Evolutionary conservation across 305 asterid genomes (phyloP).

Genomic region (Plantago rigida): DNA sequence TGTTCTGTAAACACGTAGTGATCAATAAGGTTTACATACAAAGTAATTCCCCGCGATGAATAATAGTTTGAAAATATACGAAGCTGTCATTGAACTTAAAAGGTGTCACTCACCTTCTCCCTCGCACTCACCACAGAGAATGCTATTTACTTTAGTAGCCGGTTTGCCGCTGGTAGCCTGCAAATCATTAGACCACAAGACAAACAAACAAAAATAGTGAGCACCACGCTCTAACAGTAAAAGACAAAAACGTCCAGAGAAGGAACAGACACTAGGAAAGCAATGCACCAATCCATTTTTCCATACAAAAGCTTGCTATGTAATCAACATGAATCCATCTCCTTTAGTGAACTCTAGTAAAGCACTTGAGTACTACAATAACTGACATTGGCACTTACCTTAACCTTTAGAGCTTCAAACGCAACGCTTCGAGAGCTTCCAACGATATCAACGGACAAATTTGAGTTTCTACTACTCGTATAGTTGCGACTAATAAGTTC

Average conservation of each 20-base stretch:
- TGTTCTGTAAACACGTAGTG: background rate
- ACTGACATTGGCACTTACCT: constrained; percentile 21
- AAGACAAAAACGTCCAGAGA: no score
- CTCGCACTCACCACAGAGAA: constrained; percentile 51
- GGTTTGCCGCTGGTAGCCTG: constrained; percentile 39
- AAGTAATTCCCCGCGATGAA: background rate
- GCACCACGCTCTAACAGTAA: background rate
- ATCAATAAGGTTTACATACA: background rate
- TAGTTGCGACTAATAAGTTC: constrained; percentile 23
- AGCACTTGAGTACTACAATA: background rate
- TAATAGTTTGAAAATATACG: background rate
- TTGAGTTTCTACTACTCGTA: constrained; percentile 22
- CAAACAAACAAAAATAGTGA: background rate
- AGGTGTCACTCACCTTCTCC: constrained; percentile 50
- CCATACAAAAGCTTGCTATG: background rate
- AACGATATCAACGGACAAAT: constrained; percentile 28
- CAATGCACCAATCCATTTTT: background rate
- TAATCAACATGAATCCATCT: background rate
- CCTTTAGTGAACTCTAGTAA: constrained; percentile 4
- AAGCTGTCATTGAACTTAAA: constrained; percentile 1
- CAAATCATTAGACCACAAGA: constrained; percentile 16
- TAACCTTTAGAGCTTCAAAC: constrained; percentile 27
- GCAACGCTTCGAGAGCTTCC: constrained; percentile 25
- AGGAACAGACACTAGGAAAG: background rate
- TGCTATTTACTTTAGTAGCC: constrained; percentile 33